Percentiles rank a stretch among this genome's conserved stretches.
Conservation (phyloP, 2,329 filamentous ascomycete species). For the Hymenoscyphus salicellus region DNA sequence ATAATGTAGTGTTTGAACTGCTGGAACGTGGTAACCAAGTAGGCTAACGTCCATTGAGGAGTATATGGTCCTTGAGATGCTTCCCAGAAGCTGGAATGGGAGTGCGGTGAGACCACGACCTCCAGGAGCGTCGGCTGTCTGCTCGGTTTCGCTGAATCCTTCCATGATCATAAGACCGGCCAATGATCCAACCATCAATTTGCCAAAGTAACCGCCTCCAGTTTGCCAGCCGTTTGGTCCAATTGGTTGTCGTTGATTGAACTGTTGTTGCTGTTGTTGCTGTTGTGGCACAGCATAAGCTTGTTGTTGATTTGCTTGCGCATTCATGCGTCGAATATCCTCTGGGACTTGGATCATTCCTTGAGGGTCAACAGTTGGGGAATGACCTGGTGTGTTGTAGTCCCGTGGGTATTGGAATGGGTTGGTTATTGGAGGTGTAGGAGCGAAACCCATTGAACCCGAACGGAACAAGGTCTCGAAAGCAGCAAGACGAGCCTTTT, state of each 20-base stretch:
- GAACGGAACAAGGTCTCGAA: slow-evolving; percentile 78
- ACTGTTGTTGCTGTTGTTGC: slow-evolving; percentile 48
- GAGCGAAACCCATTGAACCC: slow-evolving; percentile 61
- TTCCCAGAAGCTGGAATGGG: slow-evolving; percentile 56
- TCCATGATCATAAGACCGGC: slow-evolving; percentile 91
- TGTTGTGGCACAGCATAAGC: slow-evolving; percentile 34
- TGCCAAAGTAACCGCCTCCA: slow-evolving; percentile 58
- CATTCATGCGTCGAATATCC: slow-evolving; percentile 49
- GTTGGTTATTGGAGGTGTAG: slow-evolving; percentile 48
- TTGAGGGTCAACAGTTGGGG: slow-evolving; percentile 41
- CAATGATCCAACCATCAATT: slow-evolving; percentile 89
- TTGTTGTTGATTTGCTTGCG: slow-evolving; percentile 35
- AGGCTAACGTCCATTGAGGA: slow-evolving; percentile 45
- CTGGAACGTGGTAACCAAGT: slow-evolving; percentile 51
- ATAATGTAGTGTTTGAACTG: slow-evolving; percentile 46
- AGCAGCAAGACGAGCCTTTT: slow-evolving; percentile 74
- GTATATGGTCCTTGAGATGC: slow-evolving; percentile 45
- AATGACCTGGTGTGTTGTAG: slow-evolving; percentile 31
- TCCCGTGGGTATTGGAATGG: slow-evolving; percentile 33
- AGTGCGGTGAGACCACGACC: slow-evolving; percentile 66
- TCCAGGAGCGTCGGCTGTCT: slow-evolving; percentile 59
- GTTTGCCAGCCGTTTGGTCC: slow-evolving; percentile 56
- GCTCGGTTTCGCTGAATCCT: slow-evolving; percentile 63
- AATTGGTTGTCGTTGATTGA: slow-evolving; percentile 50
- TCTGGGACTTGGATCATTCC: slow-evolving; percentile 66